phyloP scores from a whole-genome alignment of 2,329 filamentous ascomycete species.

The Metarhizium brunneum region DNA sequence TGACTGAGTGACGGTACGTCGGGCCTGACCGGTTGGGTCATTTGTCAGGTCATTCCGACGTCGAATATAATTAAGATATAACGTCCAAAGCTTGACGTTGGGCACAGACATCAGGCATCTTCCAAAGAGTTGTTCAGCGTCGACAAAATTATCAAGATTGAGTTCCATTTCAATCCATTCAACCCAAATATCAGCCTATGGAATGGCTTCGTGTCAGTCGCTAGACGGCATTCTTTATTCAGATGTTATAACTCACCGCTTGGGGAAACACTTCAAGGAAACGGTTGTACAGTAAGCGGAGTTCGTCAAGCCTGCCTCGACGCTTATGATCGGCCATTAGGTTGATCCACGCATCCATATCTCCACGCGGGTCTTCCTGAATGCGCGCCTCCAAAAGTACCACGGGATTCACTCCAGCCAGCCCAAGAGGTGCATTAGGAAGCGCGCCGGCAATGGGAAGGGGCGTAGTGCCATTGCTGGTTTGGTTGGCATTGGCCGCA shows the following conservation, averaged over 20 bases:
- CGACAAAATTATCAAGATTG: constrained; percentile 70
- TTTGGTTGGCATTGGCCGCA: constrained; percentile 3
- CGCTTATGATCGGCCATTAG: constrained; percentile 78
- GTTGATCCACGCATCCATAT: constrained; percentile 83
- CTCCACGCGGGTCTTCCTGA: constrained; percentile 84
- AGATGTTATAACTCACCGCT: constrained; percentile 57
- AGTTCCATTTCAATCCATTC: constrained; percentile 85
- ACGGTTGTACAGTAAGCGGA: constrained; percentile 70
- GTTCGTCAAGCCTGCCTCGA: constrained; percentile 73
- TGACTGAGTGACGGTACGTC: constrained; percentile 70
- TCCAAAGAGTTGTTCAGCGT: constrained; percentile 76
- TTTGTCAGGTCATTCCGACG: constrained; percentile 76
- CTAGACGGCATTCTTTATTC: background rate
- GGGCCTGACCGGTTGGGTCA: constrained; percentile 67
- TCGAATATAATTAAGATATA: constrained; percentile 92
- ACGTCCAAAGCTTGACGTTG: constrained; percentile 80
- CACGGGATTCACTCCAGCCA: constrained; percentile 54
- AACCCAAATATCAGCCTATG: constrained; percentile 83
- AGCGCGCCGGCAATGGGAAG: constrained; percentile 15
- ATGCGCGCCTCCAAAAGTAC: constrained; percentile 83
- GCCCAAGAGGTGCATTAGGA: constrained; percentile 23
- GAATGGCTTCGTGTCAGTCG: background rate
- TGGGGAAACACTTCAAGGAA: constrained; percentile 85
- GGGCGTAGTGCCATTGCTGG: constrained; percentile 12
- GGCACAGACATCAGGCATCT: constrained; percentile 69